Percentiles rank a stretch among this genome's conserved stretches.
Conservation (phyloP, 164 flowering plant species). For the Santalum album region DNA sequence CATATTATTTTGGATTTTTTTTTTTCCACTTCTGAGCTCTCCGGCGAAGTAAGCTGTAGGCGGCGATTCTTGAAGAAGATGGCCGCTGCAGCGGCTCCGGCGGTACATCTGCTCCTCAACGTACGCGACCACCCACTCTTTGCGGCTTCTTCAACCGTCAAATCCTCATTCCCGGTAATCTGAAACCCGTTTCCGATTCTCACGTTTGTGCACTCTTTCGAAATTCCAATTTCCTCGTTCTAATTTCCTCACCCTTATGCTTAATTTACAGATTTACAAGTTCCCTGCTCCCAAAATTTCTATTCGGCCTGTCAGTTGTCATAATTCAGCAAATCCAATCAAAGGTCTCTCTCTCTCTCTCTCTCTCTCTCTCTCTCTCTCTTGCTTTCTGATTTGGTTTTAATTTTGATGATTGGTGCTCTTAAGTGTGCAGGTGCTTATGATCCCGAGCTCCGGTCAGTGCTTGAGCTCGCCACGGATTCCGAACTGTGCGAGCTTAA, state of each 20-base stretch:
- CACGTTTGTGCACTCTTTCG: not conserved
- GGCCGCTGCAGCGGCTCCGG: not conserved
- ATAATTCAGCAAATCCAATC: constrained; percentile 17
- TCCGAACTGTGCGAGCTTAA: constrained; percentile 74
- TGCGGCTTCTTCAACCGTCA: not conserved
- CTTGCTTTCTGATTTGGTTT: not conserved
- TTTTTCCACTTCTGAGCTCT: no score
- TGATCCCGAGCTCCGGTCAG: constrained; percentile 75
- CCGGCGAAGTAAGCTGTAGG: no score
- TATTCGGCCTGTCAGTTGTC: constrained; percentile 7
- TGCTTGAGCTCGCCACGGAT: constrained; percentile 80
- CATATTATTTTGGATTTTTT: no score
- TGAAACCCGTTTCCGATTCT: not conserved
- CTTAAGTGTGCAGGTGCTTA: constrained; percentile 24
- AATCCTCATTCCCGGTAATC: not conserved
- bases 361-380: constrained; percentile 5
- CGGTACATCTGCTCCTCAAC: not conserved
- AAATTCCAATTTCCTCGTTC: not conserved
- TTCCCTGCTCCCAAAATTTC: constrained; percentile 8
- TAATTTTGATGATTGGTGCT: not conserved
- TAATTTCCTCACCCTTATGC: not conserved
- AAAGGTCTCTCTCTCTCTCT: constrained; percentile 19
- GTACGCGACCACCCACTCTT: not conserved
- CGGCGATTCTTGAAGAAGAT: no score
- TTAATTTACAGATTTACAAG: constrained; percentile 12